These are phyloP conservation scores for Penicillium verhagenii DNA, from an alignment of 495 filamentous ascomycete species.

Conservation along the genomic window DNA sequence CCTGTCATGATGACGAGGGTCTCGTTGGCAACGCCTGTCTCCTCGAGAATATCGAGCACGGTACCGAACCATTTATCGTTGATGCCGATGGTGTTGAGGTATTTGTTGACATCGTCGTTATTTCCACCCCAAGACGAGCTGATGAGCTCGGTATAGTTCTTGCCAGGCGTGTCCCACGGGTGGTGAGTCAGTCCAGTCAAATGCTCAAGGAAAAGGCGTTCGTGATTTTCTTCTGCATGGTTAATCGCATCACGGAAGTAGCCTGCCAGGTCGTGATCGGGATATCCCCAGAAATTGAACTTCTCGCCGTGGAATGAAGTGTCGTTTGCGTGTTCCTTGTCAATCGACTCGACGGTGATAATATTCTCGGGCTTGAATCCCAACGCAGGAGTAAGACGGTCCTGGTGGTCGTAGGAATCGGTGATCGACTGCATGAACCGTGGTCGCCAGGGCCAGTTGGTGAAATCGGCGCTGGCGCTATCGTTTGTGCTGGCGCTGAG, in stretches of 20 bases:
- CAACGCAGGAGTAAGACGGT: slow-evolving; percentile 24
- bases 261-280: slow-evolving; percentile 31
- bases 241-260: slow-evolving; percentile 40
- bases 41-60: slow-evolving; percentile 39
- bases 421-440: slow-evolving; percentile 36
- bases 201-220: slow-evolving; percentile 43
- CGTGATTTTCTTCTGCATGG: slow-evolving; percentile 31
- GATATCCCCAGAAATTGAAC: slow-evolving; percentile 45
- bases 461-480: slow-evolving; percentile 24
- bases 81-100: slow-evolving; percentile 44
- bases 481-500: slow-evolving; percentile 31
- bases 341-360: slow-evolving; percentile 27
- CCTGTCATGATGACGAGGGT: slow-evolving; percentile 46
- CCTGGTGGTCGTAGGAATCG: slow-evolving; percentile 22
- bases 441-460: slow-evolving; percentile 27
- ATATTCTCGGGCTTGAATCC: slow-evolving; percentile 34
- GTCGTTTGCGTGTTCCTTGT: slow-evolving; percentile 26
- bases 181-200: slow-evolving; percentile 45
- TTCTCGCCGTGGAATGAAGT: slow-evolving; percentile 24
- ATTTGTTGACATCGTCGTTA: slow-evolving; percentile 35
- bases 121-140: slow-evolving; percentile 28
- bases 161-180: slow-evolving; percentile 36
- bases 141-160: slow-evolving; percentile 29
- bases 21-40: slow-evolving; percentile 40
- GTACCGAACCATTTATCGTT: slow-evolving; percentile 39